phyloP scores from a whole-genome alignment of 768 basidiomycete genomes.

The Gloeophyllum trabeum region DNA sequence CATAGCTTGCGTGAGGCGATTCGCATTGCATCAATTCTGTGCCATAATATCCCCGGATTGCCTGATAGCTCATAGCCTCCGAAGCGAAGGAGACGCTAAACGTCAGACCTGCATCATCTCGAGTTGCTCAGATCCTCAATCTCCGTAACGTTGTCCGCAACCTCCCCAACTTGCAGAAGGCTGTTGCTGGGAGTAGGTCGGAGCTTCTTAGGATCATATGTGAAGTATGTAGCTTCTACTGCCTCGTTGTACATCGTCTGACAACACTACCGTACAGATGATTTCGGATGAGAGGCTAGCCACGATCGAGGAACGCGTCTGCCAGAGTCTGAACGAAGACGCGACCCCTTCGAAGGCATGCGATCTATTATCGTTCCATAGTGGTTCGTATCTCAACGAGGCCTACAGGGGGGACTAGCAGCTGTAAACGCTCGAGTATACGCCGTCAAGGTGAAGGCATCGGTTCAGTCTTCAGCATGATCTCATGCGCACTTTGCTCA shows the following conservation, averaged over 20 bases:
- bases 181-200: conserved; percentile 46
- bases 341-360: conserved; percentile 45
- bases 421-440: conserved; percentile 78
- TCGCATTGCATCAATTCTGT: not conserved
- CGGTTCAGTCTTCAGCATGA: not conserved
- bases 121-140: conserved; percentile 71
- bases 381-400: not conserved
- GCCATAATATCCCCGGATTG: no score
- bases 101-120: conserved; percentile 53
- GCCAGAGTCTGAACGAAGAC: conserved; percentile 65
- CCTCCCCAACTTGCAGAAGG: conserved; percentile 50
- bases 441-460: conserved; percentile 55
- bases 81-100: conserved; percentile 42
- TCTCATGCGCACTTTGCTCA: conserved; percentile 11
- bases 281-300: conserved; percentile 62
- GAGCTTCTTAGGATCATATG: conserved; percentile 51
- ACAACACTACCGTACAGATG: conserved; percentile 38
- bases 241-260: not conserved
- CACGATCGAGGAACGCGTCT: conserved; percentile 48
- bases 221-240: conserved; percentile 32
- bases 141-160: conserved; percentile 63
- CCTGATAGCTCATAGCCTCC: conserved; percentile 62
- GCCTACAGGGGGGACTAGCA: conserved; percentile 49
- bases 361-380: not conserved
- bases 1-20: conserved; percentile 45